Conservation (phyloP, 805 yeast species). For the Spathaspora hagerdaliae region DNA sequence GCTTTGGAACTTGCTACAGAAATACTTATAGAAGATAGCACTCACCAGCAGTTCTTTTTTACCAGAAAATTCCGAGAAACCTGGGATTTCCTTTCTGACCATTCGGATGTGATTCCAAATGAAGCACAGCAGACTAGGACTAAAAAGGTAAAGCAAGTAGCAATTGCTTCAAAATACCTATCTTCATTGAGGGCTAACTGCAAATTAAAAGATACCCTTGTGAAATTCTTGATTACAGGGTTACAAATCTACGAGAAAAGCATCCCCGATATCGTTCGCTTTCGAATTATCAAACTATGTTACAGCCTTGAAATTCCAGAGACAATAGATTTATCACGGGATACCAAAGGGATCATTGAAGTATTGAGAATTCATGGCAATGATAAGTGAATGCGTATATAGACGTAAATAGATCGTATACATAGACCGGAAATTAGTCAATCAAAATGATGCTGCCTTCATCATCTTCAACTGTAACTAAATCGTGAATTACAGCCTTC, state of each 20-base stretch:
- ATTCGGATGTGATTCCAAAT: constrained; percentile 5
- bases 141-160: neutral
- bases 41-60: constrained; percentile 44
- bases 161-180: constrained; percentile 3
- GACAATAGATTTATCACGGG: constrained; percentile 15
- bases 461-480: constrained; percentile 20
- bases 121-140: neutral
- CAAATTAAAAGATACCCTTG: constrained; percentile 6
- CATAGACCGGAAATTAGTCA: neutral
- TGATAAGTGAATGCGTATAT: neutral
- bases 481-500: constrained; percentile 32
- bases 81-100: constrained; percentile 28
- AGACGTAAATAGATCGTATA: neutral
- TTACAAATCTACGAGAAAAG: constrained; percentile 35
- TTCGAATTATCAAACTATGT: constrained; percentile 32
- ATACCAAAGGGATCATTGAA: constrained; percentile 27
- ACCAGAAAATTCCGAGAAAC: constrained; percentile 43
- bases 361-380: constrained; percentile 14
- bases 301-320: constrained; percentile 20
- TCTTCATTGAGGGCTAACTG: constrained; percentile 3
- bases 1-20: constrained; percentile 24
- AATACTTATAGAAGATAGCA: constrained; percentile 26
- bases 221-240: constrained; percentile 31
- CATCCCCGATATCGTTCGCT: constrained; percentile 36
- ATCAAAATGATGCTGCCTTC: neutral